A percentile compares a stretch with the other conserved stretches of the same genome.
phyloP scores from a whole-genome alignment of 305 asterid genomes.

The Nicotiana rustica region DNA sequence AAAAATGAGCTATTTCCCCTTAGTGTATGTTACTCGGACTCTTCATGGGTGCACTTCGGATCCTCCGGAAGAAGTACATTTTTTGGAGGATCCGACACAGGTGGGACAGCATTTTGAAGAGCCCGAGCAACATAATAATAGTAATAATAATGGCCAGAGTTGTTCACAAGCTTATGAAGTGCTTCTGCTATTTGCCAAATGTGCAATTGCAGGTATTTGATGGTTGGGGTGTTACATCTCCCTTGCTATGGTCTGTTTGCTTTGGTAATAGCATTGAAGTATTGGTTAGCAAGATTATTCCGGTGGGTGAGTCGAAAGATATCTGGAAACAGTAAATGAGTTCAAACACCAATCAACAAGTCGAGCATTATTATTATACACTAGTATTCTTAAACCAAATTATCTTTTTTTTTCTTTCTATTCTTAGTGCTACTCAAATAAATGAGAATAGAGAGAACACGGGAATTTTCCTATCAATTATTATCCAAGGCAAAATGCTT shows the following conservation, averaged over 20 bases:
- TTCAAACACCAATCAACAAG: conserved; percentile 28
- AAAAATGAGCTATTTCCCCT: background rate
- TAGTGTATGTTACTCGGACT: too few species aligned
- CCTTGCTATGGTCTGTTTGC: conserved; percentile 64
- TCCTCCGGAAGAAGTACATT: too few species aligned
- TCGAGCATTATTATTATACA: background rate
- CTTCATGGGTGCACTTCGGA: too few species aligned
- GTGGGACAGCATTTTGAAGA: too few species aligned
- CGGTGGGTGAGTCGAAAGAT: background rate
- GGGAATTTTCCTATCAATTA: background rate
- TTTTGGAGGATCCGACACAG: too few species aligned
- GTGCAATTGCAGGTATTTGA: conserved; percentile 65
- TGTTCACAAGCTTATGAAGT: background rate
- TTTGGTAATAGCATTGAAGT: conserved; percentile 48
- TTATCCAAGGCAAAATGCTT: too few species aligned
- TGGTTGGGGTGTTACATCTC: conserved; percentile 65
- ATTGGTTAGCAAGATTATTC: conserved; percentile 47
- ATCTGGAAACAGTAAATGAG: background rate
- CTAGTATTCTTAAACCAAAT: background rate
- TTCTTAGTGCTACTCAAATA: background rate
- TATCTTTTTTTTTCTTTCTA: background rate
- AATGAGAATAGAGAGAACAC: conserved; percentile 23
- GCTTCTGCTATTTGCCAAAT: background rate
- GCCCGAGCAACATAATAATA: too few species aligned
- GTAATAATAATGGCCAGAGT: background rate